Evolutionary conservation across 768 basidiomycete genomes (phyloP).

Genomic region (Lentinula lateritia): DNA sequence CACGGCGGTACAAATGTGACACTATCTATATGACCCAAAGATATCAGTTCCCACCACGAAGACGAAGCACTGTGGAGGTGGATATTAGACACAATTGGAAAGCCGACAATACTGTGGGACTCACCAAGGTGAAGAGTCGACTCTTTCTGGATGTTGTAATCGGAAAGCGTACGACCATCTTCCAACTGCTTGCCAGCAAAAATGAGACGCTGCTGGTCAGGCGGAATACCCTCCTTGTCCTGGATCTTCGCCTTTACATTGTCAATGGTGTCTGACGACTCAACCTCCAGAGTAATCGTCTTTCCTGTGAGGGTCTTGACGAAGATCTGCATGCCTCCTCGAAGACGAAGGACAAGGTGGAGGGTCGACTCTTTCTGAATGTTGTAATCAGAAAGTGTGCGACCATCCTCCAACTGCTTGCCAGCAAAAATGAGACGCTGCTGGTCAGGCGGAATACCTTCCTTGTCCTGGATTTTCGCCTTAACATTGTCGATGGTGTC

Average conservation of each 20-base stretch:
- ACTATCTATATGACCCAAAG: not conserved
- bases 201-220: slow-evolving; percentile 75
- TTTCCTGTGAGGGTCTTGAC: slow-evolving; percentile 72
- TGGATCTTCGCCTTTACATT: slow-evolving; percentile 76
- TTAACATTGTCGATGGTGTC: slow-evolving; percentile 93
- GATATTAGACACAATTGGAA: too few species aligned
- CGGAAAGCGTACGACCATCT: slow-evolving; percentile 72
- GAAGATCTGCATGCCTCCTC: slow-evolving; percentile 69
- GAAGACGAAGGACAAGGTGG: slow-evolving; percentile 68
- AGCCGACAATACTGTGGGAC: not conserved
- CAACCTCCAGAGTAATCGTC: slow-evolving; percentile 73
- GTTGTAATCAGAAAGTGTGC: slow-evolving; percentile 81
- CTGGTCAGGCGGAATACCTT: slow-evolving; percentile 81
- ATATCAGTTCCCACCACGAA: slow-evolving; percentile 67
- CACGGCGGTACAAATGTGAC: not conserved
- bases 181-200: slow-evolving; percentile 79
- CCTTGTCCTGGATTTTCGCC: slow-evolving; percentile 78
- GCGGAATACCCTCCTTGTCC: slow-evolving; percentile 78
- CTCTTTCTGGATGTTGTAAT: slow-evolving; percentile 77
- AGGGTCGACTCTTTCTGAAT: slow-evolving; percentile 80
- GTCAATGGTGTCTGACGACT: slow-evolving; percentile 72
- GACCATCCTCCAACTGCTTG: slow-evolving; percentile 92
- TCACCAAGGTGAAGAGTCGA: slow-evolving; percentile 53
- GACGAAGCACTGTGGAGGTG: slow-evolving; percentile 55
- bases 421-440: slow-evolving; percentile 92